Base-by-base conservation (phyloP, 441 rosid genomes). In the Erodium texanum region DNA sequence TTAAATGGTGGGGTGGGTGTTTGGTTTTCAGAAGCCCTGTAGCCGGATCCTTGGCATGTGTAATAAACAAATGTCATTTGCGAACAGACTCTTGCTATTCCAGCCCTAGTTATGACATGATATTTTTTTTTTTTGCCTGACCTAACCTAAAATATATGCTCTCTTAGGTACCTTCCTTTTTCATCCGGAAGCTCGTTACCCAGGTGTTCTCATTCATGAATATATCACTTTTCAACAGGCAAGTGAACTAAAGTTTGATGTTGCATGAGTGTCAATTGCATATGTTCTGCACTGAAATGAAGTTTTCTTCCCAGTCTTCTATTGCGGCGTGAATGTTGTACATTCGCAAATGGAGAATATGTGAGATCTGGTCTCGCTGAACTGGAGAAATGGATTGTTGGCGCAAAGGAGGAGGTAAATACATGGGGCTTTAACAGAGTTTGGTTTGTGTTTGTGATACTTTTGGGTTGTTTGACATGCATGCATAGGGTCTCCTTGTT, bases 121-220 rank as follows among this genome's bases (percentile, higher is more conserved):
- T 19, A 11, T 56, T 19, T 27, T 23, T 5, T 56, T 19, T 27
- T 23, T 5, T 12, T 70, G 41, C 62, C 74, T 75, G 58, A 83
- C 66, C 38, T 59, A 23, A 83, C 66, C 38, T 59, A 23, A 64
- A 48, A n/a, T 48, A 62, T 74, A 48, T 79, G 18, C 65, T 56
- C 65, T 56, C 76, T 62, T 76, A 94, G 99, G 97, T 94, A 65
- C 99, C 98, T 67, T 87, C 97, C 38, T 94, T 92, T 82, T 94
- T 94, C 84, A 89, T 94, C 69, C 96, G 98, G 41, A 94, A 94
- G 84, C 92, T 94, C 58, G 76, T 88, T 68, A 94, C 98, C 74
- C 99, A 94, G 78, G 98, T 94, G 71, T 94, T 92, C 78, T 94
- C 98, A 70, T 94, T 94, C 85, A 84, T 92, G 84, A 94, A 92